Conservation (phyloP, 1,139 yeast genomes). For the Debaryomycetaceae sp. region DNA sequence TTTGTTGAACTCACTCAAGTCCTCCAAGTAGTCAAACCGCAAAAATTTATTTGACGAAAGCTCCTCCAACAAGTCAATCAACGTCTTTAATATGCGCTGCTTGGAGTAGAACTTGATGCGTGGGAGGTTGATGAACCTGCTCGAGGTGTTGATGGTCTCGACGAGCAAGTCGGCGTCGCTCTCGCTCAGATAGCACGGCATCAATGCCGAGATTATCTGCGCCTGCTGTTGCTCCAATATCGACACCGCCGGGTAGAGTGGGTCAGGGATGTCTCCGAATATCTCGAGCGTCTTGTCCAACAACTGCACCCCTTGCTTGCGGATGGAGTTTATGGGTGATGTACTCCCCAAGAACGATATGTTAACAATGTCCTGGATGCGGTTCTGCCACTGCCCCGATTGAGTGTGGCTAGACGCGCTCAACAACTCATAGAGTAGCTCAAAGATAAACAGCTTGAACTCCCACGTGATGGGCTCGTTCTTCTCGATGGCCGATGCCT, state of each 20-base stretch:
- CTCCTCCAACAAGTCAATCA: constrained; percentile 67
- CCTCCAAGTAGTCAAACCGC: constrained; percentile 40
- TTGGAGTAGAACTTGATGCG: constrained; percentile 46
- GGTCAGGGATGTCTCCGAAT: constrained; percentile 64
- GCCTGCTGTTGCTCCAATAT: constrained; percentile 92
- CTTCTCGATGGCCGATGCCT: constrained; percentile 24
- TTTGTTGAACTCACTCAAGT: constrained; percentile 50
- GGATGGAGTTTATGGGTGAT: constrained; percentile 57
- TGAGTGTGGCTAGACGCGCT: constrained; percentile 39
- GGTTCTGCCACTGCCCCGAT: constrained; percentile 39
- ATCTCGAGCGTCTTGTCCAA: constrained; percentile 40
- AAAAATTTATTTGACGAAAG: constrained; percentile 42
- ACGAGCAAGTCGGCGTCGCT: constrained; percentile 73
- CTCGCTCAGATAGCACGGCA: constrained; percentile 80
- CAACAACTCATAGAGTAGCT: constrained; percentile 47
- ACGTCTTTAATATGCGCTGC: constrained; percentile 61
- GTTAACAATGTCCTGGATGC: constrained; percentile 69
- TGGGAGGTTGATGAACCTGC: constrained; percentile 61
- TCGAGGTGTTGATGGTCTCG: constrained; percentile 74
- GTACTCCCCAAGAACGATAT: constrained; percentile 85
- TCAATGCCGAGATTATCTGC: constrained; percentile 82
- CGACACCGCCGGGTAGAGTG: constrained; percentile 66
- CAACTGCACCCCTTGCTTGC: constrained; percentile 62
- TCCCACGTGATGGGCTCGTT: constrained; percentile 70
- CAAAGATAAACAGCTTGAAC: constrained; percentile 59